phyloP scores from a whole-genome alignment of 140 eudicot genomes.

The Cichorium intybus region DNA sequence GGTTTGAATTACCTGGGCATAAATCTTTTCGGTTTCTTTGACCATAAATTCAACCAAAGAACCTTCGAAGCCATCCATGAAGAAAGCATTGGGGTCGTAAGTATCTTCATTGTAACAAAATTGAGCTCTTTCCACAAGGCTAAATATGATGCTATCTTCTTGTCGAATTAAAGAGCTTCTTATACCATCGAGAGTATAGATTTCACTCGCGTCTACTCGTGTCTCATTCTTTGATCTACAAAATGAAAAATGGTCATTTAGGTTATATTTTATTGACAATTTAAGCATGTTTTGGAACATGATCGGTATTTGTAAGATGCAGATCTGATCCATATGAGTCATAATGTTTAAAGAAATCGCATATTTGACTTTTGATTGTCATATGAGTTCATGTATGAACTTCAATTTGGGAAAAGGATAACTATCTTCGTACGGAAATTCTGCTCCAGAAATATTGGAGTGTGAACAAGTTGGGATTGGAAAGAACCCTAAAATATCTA shows the following conservation, averaged over 20 bases:
- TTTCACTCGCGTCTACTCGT: conserved; percentile 73
- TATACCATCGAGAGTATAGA: conserved; percentile 78
- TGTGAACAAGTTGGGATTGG: neutral
- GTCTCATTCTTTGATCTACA: conserved; percentile 35
- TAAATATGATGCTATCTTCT: conserved; percentile 91
- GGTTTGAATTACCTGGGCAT: conserved; percentile 54
- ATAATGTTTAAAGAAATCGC: no score
- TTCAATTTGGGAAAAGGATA: neutral
- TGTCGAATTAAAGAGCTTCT: conserved; percentile 76
- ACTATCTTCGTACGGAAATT: no score
- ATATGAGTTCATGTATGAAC: neutral
- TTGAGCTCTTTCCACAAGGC: conserved; percentile 92
- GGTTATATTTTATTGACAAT: no score
- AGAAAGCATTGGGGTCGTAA: conserved; percentile 70
- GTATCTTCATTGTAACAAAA: conserved; percentile 75
- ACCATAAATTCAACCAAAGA: conserved; percentile 87
- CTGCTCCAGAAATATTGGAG: neutral
- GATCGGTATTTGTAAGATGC: no score
- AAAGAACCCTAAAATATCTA: neutral
- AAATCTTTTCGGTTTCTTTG: conserved; percentile 79
- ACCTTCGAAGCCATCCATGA: conserved; percentile 67
- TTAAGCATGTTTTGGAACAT: no score
- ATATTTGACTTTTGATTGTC: no score
- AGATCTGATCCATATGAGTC: no score
- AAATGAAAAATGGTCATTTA: neutral